Percentiles rank a stretch among this genome's conserved stretches.
These are phyloP conservation scores for Cyberlindnera maclurae DNA, from an alignment of 805 yeast species.

Conservation along the genomic window DNA sequence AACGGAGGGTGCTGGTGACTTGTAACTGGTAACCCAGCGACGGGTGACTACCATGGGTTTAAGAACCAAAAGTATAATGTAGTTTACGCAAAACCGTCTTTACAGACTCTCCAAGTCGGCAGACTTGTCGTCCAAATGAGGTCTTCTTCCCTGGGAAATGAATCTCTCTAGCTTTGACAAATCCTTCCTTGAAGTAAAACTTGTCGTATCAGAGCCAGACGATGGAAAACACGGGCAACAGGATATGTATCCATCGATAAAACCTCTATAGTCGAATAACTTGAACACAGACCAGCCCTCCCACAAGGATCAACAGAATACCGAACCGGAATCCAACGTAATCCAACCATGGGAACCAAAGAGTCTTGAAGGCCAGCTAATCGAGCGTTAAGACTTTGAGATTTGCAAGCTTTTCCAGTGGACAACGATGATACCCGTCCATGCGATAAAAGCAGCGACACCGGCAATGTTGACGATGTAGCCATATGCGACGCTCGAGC, in stretches of 20 bases:
- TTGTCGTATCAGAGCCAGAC: slow-evolving; percentile 33
- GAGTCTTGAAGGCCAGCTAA: slow-evolving; percentile 66
- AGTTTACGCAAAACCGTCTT: no score
- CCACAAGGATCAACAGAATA: slow-evolving; percentile 32
- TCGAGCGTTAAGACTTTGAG: slow-evolving; percentile 58
- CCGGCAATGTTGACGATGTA: slow-evolving; percentile 71
- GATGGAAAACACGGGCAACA: slow-evolving; percentile 50
- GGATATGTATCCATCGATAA: slow-evolving; percentile 56
- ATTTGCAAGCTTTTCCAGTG: slow-evolving; percentile 53
- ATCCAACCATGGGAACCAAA: slow-evolving; percentile 35
- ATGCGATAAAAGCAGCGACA: slow-evolving; percentile 65
- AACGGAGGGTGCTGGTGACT: no score
- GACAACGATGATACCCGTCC: slow-evolving; percentile 56
- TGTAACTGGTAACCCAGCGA: no score
- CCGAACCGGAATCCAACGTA: slow-evolving; percentile 32
- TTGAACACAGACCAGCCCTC: slow-evolving; percentile 45
- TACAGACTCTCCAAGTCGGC: neutral
- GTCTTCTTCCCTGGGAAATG: slow-evolving; percentile 47
- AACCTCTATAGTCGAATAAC: slow-evolving; percentile 41
- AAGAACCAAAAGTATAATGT: no score
- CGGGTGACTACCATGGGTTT: no score
- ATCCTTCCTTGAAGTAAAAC: slow-evolving; percentile 32
- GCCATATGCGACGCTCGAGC: slow-evolving; percentile 52
- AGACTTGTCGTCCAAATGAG: slow-evolving; percentile 24
- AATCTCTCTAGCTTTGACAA: slow-evolving; percentile 35